phyloP scores from a whole-genome alignment of 1,284 basidiomycete species.

The Boletellus deceptivus region DNA sequence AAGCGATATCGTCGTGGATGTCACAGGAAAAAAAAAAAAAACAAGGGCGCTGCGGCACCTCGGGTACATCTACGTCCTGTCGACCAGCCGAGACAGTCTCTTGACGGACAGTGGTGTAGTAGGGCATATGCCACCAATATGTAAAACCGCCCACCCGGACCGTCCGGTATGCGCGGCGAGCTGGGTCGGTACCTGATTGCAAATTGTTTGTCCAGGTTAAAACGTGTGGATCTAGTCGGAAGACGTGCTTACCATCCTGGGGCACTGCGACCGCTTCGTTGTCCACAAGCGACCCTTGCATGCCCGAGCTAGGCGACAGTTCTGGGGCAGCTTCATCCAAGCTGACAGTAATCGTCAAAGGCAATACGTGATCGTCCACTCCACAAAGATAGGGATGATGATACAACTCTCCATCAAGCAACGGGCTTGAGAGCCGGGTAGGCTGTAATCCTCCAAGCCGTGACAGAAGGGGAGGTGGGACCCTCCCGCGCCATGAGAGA shows the following conservation, averaged over 20 bases:
- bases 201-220: too few relatives aligned
- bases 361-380: constrained; percentile 41
- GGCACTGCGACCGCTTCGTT: constrained; percentile 11
- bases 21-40: constrained; percentile 47
- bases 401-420: constrained; percentile 5
- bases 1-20: constrained; percentile 58
- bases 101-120: constrained; percentile 57
- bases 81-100: constrained; percentile 62
- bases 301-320: constrained; percentile 33
- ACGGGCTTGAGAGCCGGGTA: constrained; percentile 3
- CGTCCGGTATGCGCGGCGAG: constrained; percentile 27
- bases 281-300: constrained; percentile 23
- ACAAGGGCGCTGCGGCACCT: constrained; percentile 48
- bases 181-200: not conserved
- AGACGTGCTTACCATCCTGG: not conserved
- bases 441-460: not conserved
- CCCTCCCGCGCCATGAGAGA: not conserved
- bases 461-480: not conserved
- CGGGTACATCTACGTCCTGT: constrained; percentile 39
- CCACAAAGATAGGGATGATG: constrained; percentile 36
- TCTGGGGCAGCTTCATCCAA: constrained; percentile 33
- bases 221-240: too few relatives aligned
- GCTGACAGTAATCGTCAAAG: constrained; percentile 43
- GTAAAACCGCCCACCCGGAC: constrained; percentile 64
- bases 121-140: constrained; percentile 51